These are phyloP conservation scores for Candida glucosophila DNA, from an alignment of 1,139 yeast species.

Conservation along the genomic window DNA sequence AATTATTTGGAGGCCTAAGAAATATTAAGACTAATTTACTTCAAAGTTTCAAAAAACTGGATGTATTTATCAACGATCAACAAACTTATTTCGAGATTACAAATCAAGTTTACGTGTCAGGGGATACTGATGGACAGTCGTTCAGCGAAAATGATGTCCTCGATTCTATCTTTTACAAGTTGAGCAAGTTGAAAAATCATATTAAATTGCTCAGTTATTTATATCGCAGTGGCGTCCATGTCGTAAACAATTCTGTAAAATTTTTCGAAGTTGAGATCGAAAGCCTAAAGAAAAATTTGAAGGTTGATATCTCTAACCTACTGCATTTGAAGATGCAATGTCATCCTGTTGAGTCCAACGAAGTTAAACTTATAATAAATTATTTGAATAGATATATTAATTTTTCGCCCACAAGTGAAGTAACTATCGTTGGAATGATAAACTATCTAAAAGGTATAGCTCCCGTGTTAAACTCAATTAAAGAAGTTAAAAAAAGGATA, in stretches of 20 bases:
- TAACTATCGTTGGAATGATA: constrained; percentile 21
- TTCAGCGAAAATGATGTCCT: constrained; percentile 10
- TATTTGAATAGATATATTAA: constrained; percentile 17
- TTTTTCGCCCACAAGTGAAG: constrained; percentile 5
- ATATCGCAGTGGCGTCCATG: constrained; percentile 17
- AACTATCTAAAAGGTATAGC: constrained; percentile 23
- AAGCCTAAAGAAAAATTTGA: constrained; percentile 10
- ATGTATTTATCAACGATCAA: constrained; percentile 13
- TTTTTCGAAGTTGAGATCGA: constrained; percentile 23
- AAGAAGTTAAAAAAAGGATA: constrained; percentile 9
- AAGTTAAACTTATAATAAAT: constrained; percentile 16
- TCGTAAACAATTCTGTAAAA: constrained; percentile 20
- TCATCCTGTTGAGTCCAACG: constrained; percentile 10
- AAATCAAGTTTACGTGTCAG: constrained; percentile 18
- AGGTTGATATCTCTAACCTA: constrained; percentile 16
- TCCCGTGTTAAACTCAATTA: constrained; percentile 21
- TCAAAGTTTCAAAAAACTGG: constrained; percentile 11
- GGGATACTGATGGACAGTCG: constrained; percentile 11
- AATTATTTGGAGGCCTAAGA: constrained; percentile 23
- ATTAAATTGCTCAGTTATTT: constrained; percentile 29
- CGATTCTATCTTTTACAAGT: constrained; percentile 18
- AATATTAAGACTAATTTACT: constrained; percentile 12
- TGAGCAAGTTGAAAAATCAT: constrained; percentile 24
- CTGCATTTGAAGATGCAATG: constrained; percentile 13
- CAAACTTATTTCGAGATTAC: constrained; percentile 20